Base-by-base conservation (phyloP, 345 rosid species). In the Rhizophora mangle region DNA sequence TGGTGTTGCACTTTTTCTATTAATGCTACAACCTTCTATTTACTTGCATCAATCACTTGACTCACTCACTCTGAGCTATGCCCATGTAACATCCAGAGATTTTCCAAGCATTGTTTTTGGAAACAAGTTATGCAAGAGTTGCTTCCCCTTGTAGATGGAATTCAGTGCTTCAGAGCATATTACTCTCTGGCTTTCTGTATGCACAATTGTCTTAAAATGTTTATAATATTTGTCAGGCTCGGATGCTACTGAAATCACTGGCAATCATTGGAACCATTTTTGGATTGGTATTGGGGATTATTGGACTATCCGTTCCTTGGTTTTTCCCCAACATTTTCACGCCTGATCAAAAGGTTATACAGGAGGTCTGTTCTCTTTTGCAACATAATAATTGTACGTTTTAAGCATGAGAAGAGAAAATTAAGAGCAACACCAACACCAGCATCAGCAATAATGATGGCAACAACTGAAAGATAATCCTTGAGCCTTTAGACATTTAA, bases 171-270 rank as follows among this genome's bases (percentile, higher is more conserved):
- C 18, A 43, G 49, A 43, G 5, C 49, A 13, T 18, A 43, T 13
- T 13, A 43, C 18, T 43, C 18, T 13, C 1, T 43, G 49, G 49
- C 49, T 9, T 39, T 54, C 62, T 37, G 22, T 56, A 62, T 31
- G 68, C 60, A 39, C 59, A 43, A 24, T 10, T 34, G 18, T 70
- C 56, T 61, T 69, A 20, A 67, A 69, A 51, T 24, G 37, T 26
- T 59, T 72, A 63, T 68, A 34, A 37, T 64, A 30, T 78, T 11
- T 24, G 73, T 72, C 80, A 90, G 97, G 96, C 97, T 62, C 88
- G 87, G 71, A 81, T 73, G 88, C 85, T 94, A 79, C 82, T 91
- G 55, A 89, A 91, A 75, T 91, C 97, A 6, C 90, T 94, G 30
- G 71, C 84, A 61, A 79, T 86, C 34, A 88, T 86, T 26, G 97